phyloP scores from a whole-genome alignment of 2,329 filamentous ascomycete genomes.

The Volutella citrinella region DNA sequence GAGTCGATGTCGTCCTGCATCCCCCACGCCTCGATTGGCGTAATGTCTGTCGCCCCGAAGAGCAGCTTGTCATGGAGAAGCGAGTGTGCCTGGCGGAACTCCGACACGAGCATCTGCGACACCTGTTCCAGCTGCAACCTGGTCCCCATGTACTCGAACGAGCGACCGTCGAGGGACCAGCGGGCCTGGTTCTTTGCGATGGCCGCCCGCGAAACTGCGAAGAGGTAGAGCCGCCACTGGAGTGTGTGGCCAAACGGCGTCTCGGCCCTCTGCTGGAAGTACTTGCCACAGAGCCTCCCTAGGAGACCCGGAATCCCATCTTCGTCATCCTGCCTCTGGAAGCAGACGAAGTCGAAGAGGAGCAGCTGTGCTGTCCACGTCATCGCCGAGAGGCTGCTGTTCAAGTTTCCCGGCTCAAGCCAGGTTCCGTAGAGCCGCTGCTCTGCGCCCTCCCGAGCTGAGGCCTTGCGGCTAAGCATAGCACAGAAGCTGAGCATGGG shows the following conservation, averaged over 20 bases:
- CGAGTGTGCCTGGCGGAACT: too few species aligned
- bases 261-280: not conserved
- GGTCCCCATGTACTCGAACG: too few species aligned
- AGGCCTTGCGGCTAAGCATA: slow-evolving; percentile 2
- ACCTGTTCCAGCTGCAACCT: too few species aligned
- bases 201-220: not conserved
- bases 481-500: slow-evolving; percentile 1
- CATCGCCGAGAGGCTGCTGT: not conserved
- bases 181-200: not conserved
- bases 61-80: not conserved
- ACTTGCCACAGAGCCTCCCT: not conserved
- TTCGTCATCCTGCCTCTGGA: not conserved
- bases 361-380: not conserved
- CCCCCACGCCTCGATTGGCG: not conserved
- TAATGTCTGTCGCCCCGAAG: not conserved
- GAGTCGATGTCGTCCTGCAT: not conserved
- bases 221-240: not conserved
- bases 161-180: not conserved
- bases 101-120: too few species aligned
- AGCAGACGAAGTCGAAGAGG: too few species aligned
- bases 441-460: too few species aligned
- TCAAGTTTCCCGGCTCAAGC: not conserved
- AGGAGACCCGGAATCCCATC: not conserved
- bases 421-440: too few species aligned
- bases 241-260: not conserved